Evolutionary conservation across 208 protist genomes (phyloP).

Genomic region (Trypanosomatidae sp.): DNA sequence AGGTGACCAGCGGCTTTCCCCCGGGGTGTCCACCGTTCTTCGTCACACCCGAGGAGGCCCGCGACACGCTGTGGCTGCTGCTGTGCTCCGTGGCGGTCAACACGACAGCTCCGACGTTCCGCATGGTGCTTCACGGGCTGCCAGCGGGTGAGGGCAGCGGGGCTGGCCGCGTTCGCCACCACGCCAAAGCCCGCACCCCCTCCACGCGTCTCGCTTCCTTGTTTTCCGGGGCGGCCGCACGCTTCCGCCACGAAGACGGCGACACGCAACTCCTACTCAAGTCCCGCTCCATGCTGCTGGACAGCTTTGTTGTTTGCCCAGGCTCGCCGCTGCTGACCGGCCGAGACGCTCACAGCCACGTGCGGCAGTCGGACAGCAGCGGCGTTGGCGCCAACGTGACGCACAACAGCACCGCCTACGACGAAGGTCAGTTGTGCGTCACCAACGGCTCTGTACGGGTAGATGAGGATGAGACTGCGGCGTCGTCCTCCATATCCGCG

Average conservation of each 20-base stretch:
- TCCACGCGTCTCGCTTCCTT: constrained; percentile 9
- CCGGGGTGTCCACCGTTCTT: constrained; percentile 40
- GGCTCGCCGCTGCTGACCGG: constrained; percentile 3
- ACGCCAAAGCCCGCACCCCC: constrained; percentile 5
- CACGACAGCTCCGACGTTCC: constrained; percentile 17
- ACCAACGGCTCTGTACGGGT: not conserved
- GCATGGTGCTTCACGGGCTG: constrained; percentile 27
- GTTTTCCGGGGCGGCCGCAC: constrained; percentile 8
- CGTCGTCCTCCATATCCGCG: too few relatives aligned
- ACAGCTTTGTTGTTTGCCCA: constrained; percentile 33
- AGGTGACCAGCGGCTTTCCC: constrained; percentile 23
- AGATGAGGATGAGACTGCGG: not conserved
- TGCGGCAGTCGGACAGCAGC: not conserved
- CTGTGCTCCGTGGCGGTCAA: constrained; percentile 52
- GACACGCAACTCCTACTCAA: constrained; percentile 20
- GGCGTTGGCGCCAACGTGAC: not conserved
- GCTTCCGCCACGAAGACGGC: constrained; percentile 9
- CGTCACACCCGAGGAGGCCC: constrained; percentile 52
- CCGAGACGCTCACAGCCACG: constrained; percentile 1
- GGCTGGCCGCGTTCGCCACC: not conserved
- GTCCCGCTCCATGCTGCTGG: constrained; percentile 26
- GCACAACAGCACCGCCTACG: not conserved
- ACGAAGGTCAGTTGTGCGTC: not conserved
- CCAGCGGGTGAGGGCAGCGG: constrained; percentile 9
- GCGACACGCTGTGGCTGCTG: constrained; percentile 63